Evolutionary conservation across 306 rosid genomes (phyloP), one percentile per base, ranked within the genome.

Genomic region (Sechiopsis laciniata): DNA sequence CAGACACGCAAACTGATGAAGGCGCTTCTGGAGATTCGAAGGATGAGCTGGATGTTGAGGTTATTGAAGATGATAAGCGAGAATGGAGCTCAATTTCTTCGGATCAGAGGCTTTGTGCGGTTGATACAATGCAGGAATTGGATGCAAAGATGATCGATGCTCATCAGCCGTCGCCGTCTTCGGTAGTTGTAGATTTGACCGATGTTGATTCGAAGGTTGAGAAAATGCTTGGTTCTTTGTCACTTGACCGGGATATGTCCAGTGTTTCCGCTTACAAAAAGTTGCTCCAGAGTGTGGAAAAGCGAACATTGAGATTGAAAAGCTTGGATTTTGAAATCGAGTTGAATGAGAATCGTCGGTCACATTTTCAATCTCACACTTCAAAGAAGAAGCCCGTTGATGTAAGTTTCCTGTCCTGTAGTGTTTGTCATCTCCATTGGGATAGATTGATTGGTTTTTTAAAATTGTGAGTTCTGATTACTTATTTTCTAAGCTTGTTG

Each of bases 1-100:
- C 71, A 0, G 89, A 87, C 56, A 77, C 74, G 5, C 72, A 75
- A 64, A 66, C 77, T 10, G 51, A 52, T 0, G 46, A 32, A 9
- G 84, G 10, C 20, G 81, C 75, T 64, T 82, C 81, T 10, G 89
- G 81, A 20, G 90, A 88, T 84, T 94, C 88, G 10, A 82, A 81
- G 22, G 53, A 74, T 5, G 88, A 80, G 40, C 87, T 80, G 35
- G 95, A 80, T 63, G 81, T 87, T 57, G 88, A 67, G 79, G 80
- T 58, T 66, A 55, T 87, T 40, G 84, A 76, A 35, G 86, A 8
- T 42, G 48, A 42, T 42, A 42, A 42, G 48, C 48, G 48, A 42
- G 48, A 42, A 42, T 0, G 11, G 48, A 42, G 48, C 2, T 8
- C 8, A 0, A 1, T 45, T 65, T 78, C 78, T 53, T 71, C 74